phyloP scores from a whole-genome alignment of 169 alveolate genomes.

The Plasmodium blacklocki region DNA sequence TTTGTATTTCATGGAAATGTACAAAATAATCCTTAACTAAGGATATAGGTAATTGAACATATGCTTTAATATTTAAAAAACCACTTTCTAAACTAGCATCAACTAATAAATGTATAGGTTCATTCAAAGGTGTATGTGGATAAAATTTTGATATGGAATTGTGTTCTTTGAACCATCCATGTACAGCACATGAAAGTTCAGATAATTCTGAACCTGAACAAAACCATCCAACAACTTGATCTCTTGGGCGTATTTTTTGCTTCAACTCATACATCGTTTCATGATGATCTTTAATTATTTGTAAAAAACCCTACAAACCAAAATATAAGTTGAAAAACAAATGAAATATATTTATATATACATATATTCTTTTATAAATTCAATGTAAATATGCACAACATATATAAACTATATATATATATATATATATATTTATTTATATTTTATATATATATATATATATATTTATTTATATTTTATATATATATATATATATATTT shows the following conservation, averaged over 20 bases:
- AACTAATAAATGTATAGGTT: slow-evolving; percentile 92
- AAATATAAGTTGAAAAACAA: neutral
- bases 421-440: neutral
- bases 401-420: neutral
- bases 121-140: slow-evolving; percentile 91
- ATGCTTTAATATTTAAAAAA: slow-evolving; percentile 89
- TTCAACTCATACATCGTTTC: slow-evolving; percentile 92
- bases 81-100: slow-evolving; percentile 92
- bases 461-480: neutral
- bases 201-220: slow-evolving; percentile 93
- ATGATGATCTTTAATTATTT: slow-evolving; percentile 93
- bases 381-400: neutral
- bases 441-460: neutral
- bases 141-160: slow-evolving; percentile 90
- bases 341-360: neutral
- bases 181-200: slow-evolving; percentile 93
- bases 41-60: slow-evolving; percentile 86
- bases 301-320: slow-evolving; percentile 87
- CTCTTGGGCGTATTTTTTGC: slow-evolving; percentile 90
- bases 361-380: neutral
- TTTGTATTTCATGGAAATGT: slow-evolving; percentile 90
- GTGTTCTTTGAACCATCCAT: slow-evolving; percentile 93
- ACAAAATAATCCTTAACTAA: slow-evolving; percentile 89
- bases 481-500: neutral
- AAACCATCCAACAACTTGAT: slow-evolving; percentile 93